These are phyloP conservation scores for Cyberlindnera xishuangbannaensis DNA, from an alignment of 805 yeast genomes.

Conservation along the genomic window DNA sequence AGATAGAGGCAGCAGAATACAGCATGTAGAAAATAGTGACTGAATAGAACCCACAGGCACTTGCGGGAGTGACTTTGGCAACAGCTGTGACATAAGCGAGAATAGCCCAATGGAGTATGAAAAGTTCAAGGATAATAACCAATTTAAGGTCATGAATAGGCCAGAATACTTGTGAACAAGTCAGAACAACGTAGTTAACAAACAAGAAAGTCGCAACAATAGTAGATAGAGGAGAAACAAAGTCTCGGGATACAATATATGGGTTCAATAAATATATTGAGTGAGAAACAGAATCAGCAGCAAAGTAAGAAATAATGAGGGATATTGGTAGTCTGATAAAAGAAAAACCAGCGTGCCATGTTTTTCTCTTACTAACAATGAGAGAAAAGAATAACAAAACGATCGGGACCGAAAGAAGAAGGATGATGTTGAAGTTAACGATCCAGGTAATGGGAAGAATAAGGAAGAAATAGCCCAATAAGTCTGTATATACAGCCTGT, in stretches of 20 bases:
- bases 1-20: constrained; percentile 39
- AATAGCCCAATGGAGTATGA: constrained; percentile 50
- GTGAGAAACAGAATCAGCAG: constrained; percentile 32
- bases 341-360: constrained; percentile 42
- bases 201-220: constrained; percentile 43
- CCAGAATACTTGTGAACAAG: constrained; percentile 28
- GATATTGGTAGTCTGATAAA: constrained; percentile 60
- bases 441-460: constrained; percentile 45
- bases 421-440: constrained; percentile 44
- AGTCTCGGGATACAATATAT: constrained; percentile 45
- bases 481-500: constrained; percentile 59
- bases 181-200: constrained; percentile 51
- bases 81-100: constrained; percentile 41
- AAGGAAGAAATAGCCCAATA: constrained; percentile 53
- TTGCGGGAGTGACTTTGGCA: constrained; percentile 12
- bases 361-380: constrained; percentile 41
- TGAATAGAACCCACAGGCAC: constrained; percentile 43
- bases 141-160: constrained; percentile 59
- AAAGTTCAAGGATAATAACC: constrained; percentile 47
- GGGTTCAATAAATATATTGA: constrained; percentile 41
- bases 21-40: constrained; percentile 41
- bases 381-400: constrained; percentile 41
- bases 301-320: constrained; percentile 37
- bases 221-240: constrained; percentile 43
- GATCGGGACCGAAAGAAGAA: constrained; percentile 52